Evolutionary conservation across 345 rosid species (phyloP).

Genomic region (Balakata baccata): DNA sequence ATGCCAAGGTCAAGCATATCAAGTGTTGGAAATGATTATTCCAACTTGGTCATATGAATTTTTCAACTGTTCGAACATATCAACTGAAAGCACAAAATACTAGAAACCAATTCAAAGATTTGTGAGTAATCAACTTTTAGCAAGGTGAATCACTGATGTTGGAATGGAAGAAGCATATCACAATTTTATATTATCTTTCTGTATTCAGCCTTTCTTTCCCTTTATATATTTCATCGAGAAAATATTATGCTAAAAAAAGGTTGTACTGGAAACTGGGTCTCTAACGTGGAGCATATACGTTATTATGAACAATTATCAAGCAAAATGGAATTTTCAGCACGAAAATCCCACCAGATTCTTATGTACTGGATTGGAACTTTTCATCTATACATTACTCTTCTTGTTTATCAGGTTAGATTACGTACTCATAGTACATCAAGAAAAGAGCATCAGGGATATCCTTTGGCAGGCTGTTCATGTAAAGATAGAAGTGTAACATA

Average conservation of each 20-base stretch:
- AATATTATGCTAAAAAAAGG: background rate
- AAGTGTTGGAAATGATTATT: background rate
- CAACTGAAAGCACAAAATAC: background rate
- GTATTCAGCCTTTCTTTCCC: background rate
- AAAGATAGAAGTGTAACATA: constrained; percentile 24
- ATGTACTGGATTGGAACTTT: constrained; percentile 7
- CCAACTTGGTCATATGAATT: background rate
- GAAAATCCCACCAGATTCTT: constrained; percentile 23
- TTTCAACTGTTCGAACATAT: background rate
- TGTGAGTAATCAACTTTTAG: background rate
- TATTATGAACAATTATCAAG: constrained; percentile 15
- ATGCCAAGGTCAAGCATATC: background rate
- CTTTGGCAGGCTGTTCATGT: constrained; percentile 25
- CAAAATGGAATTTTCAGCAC: constrained; percentile 7
- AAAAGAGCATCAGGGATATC: constrained; percentile 31
- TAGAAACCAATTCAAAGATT: background rate
- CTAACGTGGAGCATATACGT: constrained; percentile 7
- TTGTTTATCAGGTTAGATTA: constrained; percentile 21
- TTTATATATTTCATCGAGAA: background rate
- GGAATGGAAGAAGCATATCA: background rate
- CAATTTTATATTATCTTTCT: background rate
- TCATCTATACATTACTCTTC: constrained; percentile 10
- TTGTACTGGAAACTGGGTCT: background rate
- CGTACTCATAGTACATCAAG: constrained; percentile 29
- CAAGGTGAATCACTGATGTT: background rate